A percentile compares a stretch with the other conserved stretches of the same genome.
phyloP scores from a whole-genome alignment of 768 basidiomycete species.

The Kwoniella europaea region DNA sequence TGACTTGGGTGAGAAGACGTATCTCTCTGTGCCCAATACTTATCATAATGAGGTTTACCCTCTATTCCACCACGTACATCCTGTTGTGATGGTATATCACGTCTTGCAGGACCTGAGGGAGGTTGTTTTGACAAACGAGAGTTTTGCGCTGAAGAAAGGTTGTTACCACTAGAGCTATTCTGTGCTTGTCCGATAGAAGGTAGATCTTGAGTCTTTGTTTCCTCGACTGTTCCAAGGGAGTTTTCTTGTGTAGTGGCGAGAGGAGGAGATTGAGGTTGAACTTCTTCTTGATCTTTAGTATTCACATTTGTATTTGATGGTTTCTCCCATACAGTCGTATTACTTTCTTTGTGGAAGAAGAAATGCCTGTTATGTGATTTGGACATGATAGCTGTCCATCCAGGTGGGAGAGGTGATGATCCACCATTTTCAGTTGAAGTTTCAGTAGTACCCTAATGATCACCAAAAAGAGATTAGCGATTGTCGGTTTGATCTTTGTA shows the following conservation, averaged over 20 bases:
- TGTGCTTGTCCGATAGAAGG: slow-evolving; percentile 5
- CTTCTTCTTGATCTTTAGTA: background rate
- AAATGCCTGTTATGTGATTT: slow-evolving; percentile 26
- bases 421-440: slow-evolving; percentile 4
- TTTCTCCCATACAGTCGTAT: slow-evolving; percentile 28
- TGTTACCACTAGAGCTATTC: background rate
- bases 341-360: slow-evolving; percentile 28
- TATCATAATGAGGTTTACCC: slow-evolving; percentile 5
- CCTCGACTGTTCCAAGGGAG: no score
- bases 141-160: background rate
- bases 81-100: background rate
- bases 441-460: no score
- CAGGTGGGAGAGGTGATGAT: slow-evolving; percentile 21
- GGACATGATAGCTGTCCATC: slow-evolving; percentile 32
- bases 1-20: background rate
- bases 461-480: no score
- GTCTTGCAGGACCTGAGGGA: slow-evolving; percentile 6
- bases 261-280: slow-evolving; percentile 4
- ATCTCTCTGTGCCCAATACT: slow-evolving; percentile 7
- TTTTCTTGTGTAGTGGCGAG: background rate
- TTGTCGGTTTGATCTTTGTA: no score
- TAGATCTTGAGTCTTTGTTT: background rate
- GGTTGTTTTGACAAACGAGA: background rate
- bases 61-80: background rate
- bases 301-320: background rate